These are phyloP conservation scores for Yamadazyma membranifaciens DNA, from an alignment of 1,139 yeast species.

Conservation along the genomic window DNA sequence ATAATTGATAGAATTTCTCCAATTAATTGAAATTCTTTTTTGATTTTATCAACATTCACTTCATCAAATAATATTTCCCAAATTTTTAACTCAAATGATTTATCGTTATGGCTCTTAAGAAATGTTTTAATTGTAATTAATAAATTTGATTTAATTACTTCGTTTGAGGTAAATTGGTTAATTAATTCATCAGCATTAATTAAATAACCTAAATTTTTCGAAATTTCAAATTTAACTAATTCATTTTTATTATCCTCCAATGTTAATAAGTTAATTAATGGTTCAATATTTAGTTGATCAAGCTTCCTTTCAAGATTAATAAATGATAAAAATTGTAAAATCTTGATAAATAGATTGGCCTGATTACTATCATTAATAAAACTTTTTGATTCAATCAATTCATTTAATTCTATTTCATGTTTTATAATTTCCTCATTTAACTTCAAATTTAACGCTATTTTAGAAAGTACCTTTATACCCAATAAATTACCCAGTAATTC, in stretches of 20 bases:
- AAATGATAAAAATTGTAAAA: slow-evolving; percentile 13
- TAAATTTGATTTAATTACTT: slow-evolving; percentile 9
- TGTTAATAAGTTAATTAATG: slow-evolving; percentile 18
- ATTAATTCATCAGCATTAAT: slow-evolving; percentile 18
- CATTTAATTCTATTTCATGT: slow-evolving; percentile 9
- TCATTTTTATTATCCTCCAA: slow-evolving; percentile 10
- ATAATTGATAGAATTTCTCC: slow-evolving; percentile 33
- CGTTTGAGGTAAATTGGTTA: slow-evolving; percentile 11
- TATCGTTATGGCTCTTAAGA: slow-evolving; percentile 10
- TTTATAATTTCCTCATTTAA: slow-evolving; percentile 10
- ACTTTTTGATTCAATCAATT: slow-evolving; percentile 7
- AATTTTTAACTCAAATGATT: slow-evolving; percentile 8
- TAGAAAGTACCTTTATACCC: slow-evolving; percentile 10
- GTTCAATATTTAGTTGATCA: slow-evolving; percentile 17
- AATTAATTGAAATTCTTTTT: slow-evolving; percentile 21
- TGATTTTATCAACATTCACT: slow-evolving; percentile 8
- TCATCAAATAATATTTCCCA: slow-evolving; percentile 10
- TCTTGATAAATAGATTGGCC: slow-evolving; percentile 7
- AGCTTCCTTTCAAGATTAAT: slow-evolving; percentile 12
- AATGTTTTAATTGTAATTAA: slow-evolving; percentile 12
- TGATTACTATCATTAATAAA: slow-evolving; percentile 1
- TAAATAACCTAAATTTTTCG: slow-evolving; percentile 15
- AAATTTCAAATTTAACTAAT: slow-evolving; percentile 18
- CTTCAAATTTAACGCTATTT: slow-evolving; percentile 7
- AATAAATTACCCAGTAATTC: slow-evolving; percentile 7